Percentiles rank a stretch among this genome's conserved stretches.
These are phyloP conservation scores for Trifolium fragiferum DNA, from an alignment of 306 rosid species.

Conservation along the genomic window DNA sequence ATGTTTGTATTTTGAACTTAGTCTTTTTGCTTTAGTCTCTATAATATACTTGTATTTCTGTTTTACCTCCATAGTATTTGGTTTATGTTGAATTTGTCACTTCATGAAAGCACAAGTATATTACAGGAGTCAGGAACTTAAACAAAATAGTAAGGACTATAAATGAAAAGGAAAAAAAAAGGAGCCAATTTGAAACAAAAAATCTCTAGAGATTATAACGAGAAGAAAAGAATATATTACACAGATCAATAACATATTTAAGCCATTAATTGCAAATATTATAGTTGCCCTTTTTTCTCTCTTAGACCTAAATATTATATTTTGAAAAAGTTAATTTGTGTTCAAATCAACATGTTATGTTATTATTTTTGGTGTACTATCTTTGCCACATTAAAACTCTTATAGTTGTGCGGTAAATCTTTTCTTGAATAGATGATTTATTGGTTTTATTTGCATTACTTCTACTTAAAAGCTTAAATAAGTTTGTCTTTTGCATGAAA, in stretches of 20 bases:
- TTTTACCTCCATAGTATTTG: neutral
- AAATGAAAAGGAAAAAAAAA: neutral
- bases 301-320: conserved; percentile 24
- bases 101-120: neutral
- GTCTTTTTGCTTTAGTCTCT: neutral
- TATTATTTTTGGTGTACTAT: neutral
- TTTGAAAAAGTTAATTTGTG: neutral
- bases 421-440: neutral
- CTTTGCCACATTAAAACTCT: conserved; percentile 6
- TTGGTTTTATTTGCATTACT: conserved; percentile 31
- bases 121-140: neutral
- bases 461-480: conserved; percentile 10
- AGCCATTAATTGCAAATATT: conserved; percentile 13
- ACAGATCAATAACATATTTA: neutral
- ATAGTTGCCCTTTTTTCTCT: conserved; percentile 9
- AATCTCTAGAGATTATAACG: neutral
- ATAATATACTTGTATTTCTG: neutral
- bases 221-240: neutral
- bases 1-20: neutral
- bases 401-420: neutral
- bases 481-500: conserved; percentile 12
- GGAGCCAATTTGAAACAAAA: neutral
- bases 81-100: neutral
- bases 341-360: conserved; percentile 22
- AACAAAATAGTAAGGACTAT: neutral